Base-by-base conservation (phyloP, 2,329 filamentous ascomycete species). In the Neonectria magnoliae region DNA sequence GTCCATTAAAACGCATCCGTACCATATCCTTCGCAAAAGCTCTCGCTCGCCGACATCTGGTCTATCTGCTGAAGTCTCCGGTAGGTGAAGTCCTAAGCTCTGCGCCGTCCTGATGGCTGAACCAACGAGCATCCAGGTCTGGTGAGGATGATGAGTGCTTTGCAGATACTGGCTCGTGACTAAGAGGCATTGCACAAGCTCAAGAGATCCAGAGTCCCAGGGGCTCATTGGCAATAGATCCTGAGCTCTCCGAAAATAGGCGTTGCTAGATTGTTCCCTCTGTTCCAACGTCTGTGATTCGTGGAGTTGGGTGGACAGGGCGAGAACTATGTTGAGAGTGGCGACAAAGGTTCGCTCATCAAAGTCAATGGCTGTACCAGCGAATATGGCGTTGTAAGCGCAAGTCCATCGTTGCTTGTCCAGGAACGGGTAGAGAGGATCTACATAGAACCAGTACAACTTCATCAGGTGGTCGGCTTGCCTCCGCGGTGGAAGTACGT, bases 121-220 rank as follows among this genome's bases (percentile, higher is more conserved):
- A 0, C 83, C 83, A 0, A 82, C 80, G 5, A 82, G 78, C 72
- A 85, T 83, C 83, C 83, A 85, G 1, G 81, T 84, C 61, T 83
- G 80, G 62, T 84, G 81, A 0, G 81, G 79, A 6, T 79, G 79
- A 13, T 82, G 79, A 0, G 83, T 84, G 50, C 83, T 83, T 47
- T 85, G 83, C 0, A 85, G 71, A 62, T 84, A 85, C 48, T 84
- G 83, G 11, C 80, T 81, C 64, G 83, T 82, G 5, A 85, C 72
- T 0, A 85, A 70, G 1, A 85, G 71, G 48, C 80, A 84, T 66
- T 85, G 83, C 1, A 85, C 80, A 1, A 83, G 60, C 47, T 80
- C 81, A 0, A 81, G 68, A 0, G 82, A 84, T 0, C 79, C 80
- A 0, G 77, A 73, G 11, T 83, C 77, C 78, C 81, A 83, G 1